Base-by-base conservation (phyloP, 805 yeast genomes). In the Lipomyces orientalis region DNA sequence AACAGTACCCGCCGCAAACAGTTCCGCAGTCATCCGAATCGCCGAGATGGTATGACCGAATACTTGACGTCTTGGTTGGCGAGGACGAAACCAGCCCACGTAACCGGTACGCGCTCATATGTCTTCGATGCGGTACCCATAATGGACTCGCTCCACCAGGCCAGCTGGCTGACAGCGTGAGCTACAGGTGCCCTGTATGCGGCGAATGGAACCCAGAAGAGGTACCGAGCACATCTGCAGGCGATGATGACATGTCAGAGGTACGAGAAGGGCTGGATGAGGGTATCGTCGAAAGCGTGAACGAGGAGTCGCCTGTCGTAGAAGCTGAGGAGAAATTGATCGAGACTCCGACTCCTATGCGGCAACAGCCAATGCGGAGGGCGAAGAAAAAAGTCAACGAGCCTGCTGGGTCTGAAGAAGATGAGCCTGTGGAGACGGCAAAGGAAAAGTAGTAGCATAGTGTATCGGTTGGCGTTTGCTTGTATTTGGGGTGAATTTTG, bases 81-180 rank as follows among this genome's bases (percentile, higher is more conserved):
- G 85, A 85, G 61, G 91, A 88, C 77, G 94, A 90, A 73, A 77
- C 84, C 58, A 81, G 86, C 58, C 83, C 89, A 0, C 85, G 86
- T 56, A 80, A 80, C 66, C 78, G 96, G 56, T 89, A 82, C 75
- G 97, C 97, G 0, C 81, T 91, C 71, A 89, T 91, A 16, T 91
- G 97, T 76, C 70, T 74, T 22, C 78, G 81, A n/a, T 91, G 97
- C 75, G 79, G 77, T 29, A 81, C 81, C 19, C 96, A 91, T 77
- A 91, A 91, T 74, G 97, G 97, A 0, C 81, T 91, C 57, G 96
- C 96, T 0, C 90, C 92, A 3, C 92, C 90, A 1, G 89, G 89
- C 7, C 79, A 83, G 67, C 68, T 75, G 1, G 89, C 94, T 0
- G 73, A 72, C 1, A 74, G 76, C 4, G 86, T 90, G 8, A 78